phyloP scores from a whole-genome alignment of 2,329 filamentous ascomycete species.

The Remersonia thermophila region DNA sequence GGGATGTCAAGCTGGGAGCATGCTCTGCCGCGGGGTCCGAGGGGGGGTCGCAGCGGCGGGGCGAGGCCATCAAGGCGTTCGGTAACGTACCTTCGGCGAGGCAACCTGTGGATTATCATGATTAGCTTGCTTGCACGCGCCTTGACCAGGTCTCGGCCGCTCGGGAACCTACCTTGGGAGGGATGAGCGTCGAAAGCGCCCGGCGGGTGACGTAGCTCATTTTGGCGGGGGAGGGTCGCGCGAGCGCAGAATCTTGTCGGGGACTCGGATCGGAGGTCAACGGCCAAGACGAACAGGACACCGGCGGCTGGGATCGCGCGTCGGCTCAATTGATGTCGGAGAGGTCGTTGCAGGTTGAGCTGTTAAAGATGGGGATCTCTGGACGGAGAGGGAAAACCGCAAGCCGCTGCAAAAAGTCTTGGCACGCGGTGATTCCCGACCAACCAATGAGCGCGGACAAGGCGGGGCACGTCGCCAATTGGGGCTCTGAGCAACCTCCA shows the following conservation, averaged over 20 bases:
- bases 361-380: constrained; percentile 14
- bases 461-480: constrained; percentile 6
- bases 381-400: constrained; percentile 14
- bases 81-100: constrained; percentile 63
- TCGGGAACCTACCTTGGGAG: constrained; percentile 82
- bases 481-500: neutral
- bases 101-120: constrained; percentile 45
- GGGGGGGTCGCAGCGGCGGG: neutral
- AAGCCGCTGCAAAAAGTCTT: constrained; percentile 17
- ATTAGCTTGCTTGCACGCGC: neutral
- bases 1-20: neutral
- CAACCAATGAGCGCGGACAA: constrained; percentile 9
- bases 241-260: constrained; percentile 9
- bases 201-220: constrained; percentile 91
- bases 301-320: constrained; percentile 11
- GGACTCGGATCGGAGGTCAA: constrained; percentile 15
- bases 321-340: constrained; percentile 12
- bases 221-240: constrained; percentile 32
- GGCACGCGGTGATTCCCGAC: constrained; percentile 25
- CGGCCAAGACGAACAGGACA: constrained; percentile 13
- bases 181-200: constrained; percentile 95
- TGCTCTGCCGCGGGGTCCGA: neutral
- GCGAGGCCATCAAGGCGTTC: no score
- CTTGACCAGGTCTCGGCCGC: no score
- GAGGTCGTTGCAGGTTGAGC: constrained; percentile 13